Percentiles rank a stretch among this genome's conserved stretches.
Evolutionary conservation across 169 alveolate species (phyloP).

Genomic region (Cryptosporidium baileyi): DNA sequence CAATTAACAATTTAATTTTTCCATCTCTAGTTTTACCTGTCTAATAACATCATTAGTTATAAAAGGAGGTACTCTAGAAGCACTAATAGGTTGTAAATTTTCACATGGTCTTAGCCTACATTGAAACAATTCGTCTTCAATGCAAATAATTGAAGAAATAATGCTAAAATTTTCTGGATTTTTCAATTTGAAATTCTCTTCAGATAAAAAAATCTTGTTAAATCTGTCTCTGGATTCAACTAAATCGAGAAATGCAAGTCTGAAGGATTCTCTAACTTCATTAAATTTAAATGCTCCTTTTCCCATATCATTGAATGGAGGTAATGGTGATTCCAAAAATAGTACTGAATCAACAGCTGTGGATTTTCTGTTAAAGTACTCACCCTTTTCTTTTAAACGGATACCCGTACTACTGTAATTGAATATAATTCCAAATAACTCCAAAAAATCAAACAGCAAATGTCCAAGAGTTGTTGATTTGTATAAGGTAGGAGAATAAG

Average conservation of each 20-base stretch:
- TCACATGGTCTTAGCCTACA: conserved; percentile 27
- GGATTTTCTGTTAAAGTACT: conserved; percentile 7
- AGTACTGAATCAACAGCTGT: neutral
- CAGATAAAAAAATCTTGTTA: neutral
- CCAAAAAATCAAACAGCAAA: conserved; percentile 66
- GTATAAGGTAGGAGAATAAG: conserved; percentile 46
- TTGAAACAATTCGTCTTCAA: conserved; percentile 35
- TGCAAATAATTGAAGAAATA: conserved; percentile 45
- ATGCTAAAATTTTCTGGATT: conserved; percentile 43
- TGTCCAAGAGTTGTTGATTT: conserved; percentile 69
- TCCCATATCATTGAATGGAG: conserved; percentile 60
- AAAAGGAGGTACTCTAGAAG: conserved; percentile 24
- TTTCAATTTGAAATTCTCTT: neutral
- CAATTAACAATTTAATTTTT: neutral
- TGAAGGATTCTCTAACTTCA: conserved; percentile 59
- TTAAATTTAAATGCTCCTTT: conserved; percentile 36
- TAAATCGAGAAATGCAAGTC: conserved; percentile 58
- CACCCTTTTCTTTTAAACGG: conserved; percentile 50
- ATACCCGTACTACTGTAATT: conserved; percentile 61
- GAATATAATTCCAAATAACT: conserved; percentile 61
- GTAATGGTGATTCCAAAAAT: conserved; percentile 45
- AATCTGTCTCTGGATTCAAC: conserved; percentile 55
- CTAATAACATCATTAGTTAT: conserved; percentile 37
- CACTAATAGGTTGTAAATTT: neutral
- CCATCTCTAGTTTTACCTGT: conserved; percentile 37